These are phyloP conservation scores for Talaromyces proteolyticus DNA, from an alignment of 495 filamentous ascomycete genomes.

Conservation along the genomic window DNA sequence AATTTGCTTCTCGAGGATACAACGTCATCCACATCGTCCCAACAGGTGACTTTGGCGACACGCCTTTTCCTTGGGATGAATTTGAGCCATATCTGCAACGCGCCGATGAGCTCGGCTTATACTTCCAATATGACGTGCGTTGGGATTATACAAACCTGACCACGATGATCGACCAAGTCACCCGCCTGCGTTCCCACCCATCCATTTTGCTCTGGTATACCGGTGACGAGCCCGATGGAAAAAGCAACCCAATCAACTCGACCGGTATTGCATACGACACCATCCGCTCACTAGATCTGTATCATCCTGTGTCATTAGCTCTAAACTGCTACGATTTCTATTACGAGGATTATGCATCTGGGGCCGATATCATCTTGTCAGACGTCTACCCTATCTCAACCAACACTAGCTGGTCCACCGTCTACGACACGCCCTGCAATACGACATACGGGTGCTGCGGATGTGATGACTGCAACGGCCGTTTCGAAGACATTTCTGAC, in stretches of 20 bases:
- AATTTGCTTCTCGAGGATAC: slow-evolving; percentile 39
- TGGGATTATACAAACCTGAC: slow-evolving; percentile 53
- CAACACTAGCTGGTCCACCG: slow-evolving; percentile 38
- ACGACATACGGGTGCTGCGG: slow-evolving; percentile 65
- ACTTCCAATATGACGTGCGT: slow-evolving; percentile 61
- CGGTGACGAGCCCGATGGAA: slow-evolving; percentile 65
- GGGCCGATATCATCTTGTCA: slow-evolving; percentile 60
- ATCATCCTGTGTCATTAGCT: slow-evolving; percentile 60
- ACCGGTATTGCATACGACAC: slow-evolving; percentile 31
- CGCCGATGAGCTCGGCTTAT: slow-evolving; percentile 51
- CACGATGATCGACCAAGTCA: slow-evolving; percentile 45
- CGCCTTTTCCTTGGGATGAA: slow-evolving; percentile 22
- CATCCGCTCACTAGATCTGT: slow-evolving; percentile 56
- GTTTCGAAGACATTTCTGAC: slow-evolving; percentile 47
- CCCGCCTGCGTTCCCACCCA: slow-evolving; percentile 40
- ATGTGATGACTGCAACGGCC: slow-evolving; percentile 60
- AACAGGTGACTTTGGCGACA: slow-evolving; percentile 14
- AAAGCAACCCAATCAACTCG: slow-evolving; percentile 49
- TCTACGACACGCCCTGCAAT: slow-evolving; percentile 52
- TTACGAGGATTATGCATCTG: slow-evolving; percentile 53
- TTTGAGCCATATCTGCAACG: slow-evolving; percentile 45
- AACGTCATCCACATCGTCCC: slow-evolving; percentile 50
- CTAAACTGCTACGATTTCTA: slow-evolving; percentile 70
- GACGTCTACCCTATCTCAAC: slow-evolving; percentile 63
- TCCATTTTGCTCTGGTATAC: slow-evolving; percentile 62